Conservation (phyloP, 139 green algal species). For the Dunaliella primolecta region DNA sequence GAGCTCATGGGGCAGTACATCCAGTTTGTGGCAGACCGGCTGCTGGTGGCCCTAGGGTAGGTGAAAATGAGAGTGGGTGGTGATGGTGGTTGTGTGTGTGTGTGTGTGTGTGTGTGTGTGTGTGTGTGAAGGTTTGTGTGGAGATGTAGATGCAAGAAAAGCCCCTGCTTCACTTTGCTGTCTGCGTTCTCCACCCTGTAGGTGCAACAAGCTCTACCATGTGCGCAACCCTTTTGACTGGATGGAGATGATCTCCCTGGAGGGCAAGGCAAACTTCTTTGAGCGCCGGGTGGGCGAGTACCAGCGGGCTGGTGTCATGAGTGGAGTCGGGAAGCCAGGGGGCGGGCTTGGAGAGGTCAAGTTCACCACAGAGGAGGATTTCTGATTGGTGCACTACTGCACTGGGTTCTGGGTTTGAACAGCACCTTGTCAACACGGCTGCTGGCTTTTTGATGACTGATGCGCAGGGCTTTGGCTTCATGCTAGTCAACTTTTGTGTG, state of each 20-base stretch:
- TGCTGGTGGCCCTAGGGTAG: slow-evolving; percentile 84
- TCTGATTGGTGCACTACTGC: too few species aligned
- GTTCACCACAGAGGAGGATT: slow-evolving; percentile 16
- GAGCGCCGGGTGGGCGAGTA: slow-evolving; percentile 94
- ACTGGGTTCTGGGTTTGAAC: too few species aligned
- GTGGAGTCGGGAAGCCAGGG: background rate
- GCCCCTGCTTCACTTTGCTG: background rate
- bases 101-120: too few species aligned
- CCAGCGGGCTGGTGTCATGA: slow-evolving; percentile 50
- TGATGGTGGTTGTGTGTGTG: too few species aligned
- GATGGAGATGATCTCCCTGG: slow-evolving; percentile 93
- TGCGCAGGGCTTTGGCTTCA: too few species aligned
- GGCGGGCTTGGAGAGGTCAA: background rate
- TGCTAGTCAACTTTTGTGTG: too few species aligned
- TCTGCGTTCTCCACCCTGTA: background rate
- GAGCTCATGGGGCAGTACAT: slow-evolving; percentile 92
- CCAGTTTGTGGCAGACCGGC: slow-evolving; percentile 86
- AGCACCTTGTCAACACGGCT: too few species aligned
- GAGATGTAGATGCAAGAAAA: background rate
- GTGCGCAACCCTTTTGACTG: slow-evolving; percentile 91
- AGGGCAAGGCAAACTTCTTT: slow-evolving; percentile 96
- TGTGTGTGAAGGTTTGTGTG: too few species aligned
- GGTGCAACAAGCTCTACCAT: slow-evolving; percentile 69
- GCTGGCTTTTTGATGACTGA: too few species aligned
- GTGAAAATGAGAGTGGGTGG: background rate